Percentiles rank a stretch among this genome's conserved stretches.
phyloP scores from a whole-genome alignment of 169 alveolate genomes.

The Plasmodium cynomolgi region DNA sequence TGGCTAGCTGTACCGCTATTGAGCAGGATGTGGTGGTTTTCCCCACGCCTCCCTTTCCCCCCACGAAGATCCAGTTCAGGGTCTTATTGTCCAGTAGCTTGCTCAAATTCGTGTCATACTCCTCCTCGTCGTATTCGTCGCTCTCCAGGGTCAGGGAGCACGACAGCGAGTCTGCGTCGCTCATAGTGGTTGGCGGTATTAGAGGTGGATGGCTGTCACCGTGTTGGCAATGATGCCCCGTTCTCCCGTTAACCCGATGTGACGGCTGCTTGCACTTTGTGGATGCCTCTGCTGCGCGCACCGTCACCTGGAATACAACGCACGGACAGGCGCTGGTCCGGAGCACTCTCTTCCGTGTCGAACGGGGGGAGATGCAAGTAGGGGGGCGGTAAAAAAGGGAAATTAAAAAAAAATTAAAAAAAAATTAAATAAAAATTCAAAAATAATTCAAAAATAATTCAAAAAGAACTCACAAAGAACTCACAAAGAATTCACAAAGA shows the following conservation, averaged over 20 bases:
- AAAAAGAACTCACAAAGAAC: not conserved
- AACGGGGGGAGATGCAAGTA: not conserved
- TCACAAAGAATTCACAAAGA: not conserved
- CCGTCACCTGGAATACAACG: not conserved
- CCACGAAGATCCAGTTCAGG: conserved; percentile 98
- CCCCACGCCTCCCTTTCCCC: conserved; percentile 99
- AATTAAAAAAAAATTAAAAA: too few relatives aligned
- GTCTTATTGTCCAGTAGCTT: conserved; percentile 77
- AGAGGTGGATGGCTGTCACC: too few relatives aligned
- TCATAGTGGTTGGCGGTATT: not conserved
- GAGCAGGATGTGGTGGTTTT: conserved; percentile 98
- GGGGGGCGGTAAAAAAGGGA: not conserved
- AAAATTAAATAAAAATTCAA: too few relatives aligned
- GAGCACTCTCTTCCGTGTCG: not conserved
- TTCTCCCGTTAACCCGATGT: not conserved
- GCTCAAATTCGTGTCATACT: conserved; percentile 37
- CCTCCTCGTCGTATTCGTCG: conserved; percentile 17
- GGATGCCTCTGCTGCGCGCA: too few relatives aligned
- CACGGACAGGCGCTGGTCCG: not conserved
- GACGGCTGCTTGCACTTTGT: not conserved
- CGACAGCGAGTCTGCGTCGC: conserved; percentile 25
- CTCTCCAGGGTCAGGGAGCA: conserved; percentile 59
- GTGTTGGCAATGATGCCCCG: not conserved
- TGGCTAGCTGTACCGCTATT: conserved; percentile 94
- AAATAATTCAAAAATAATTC: not conserved